Base-by-base conservation (phyloP, 106 monocot species). In the Platanthera guangdongensis region DNA sequence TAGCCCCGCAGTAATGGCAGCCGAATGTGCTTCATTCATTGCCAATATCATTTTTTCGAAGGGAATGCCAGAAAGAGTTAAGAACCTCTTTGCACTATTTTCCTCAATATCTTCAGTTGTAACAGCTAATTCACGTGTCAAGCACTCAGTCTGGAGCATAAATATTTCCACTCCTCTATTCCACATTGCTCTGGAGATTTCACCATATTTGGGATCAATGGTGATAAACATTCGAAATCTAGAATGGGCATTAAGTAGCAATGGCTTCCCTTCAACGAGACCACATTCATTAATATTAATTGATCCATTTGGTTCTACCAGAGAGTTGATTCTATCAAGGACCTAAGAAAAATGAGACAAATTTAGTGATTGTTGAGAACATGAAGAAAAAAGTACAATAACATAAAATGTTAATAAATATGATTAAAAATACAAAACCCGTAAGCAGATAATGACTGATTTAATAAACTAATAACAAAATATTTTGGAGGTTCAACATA, bases 291-390 rank as follows among this genome's bases (percentile, higher is more conserved):
- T 99, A 21, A 99, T 71, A 9, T 81, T 89, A 39, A 99, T 90
- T 9, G 79, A 85, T n/a, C 90, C 84, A 81, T 82, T 77, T 71
- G 81, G 88, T 77, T 99, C 99, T 28, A 87, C 92, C 77, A 99
- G 78, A 53, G 92, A 94, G 69, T 99, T 99, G 50, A 99, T 99
- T 76, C 99, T 83, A 80, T 99, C 99, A 74, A 99, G 99, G 68
- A 96, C 92, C 95, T 95, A 82, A 22, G 77, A 39, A 25, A 50
- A 51, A 47, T 32, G 30, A 32, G 2, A 70, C 47, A 0, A 7
- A 70, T n/a, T 70, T 70, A 70, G 47, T 47, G 4, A 32, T 32
- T 32, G 32, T 32, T 32, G 32, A 39, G 10, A 45, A 14, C 39
- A 68, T 32, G 12, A 68, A 30, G 4, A 68, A 11, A 3, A 45